Conservation (phyloP, 345 rosid species). For the Geranium brycei region DNA sequence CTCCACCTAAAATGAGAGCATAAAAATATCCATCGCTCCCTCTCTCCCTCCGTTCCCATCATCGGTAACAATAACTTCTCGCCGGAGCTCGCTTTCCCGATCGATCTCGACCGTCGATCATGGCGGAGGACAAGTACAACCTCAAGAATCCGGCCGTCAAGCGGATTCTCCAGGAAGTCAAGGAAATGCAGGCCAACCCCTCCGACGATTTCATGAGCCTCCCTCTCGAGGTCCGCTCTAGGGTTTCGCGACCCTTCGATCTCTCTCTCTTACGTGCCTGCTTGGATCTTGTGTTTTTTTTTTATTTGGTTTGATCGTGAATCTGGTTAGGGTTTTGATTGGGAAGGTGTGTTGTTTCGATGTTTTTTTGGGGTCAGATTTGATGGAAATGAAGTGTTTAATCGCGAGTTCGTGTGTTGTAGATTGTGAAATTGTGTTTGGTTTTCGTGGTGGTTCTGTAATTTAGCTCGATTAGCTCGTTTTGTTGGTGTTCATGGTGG, state of each 20-base stretch:
- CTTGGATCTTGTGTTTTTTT: too few relatives aligned
- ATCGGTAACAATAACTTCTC: too few relatives aligned
- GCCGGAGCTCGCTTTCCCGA: too few relatives aligned
- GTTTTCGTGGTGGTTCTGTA: too few relatives aligned
- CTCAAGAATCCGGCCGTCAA: conserved; percentile 87
- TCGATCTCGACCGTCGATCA: conserved; percentile 5
- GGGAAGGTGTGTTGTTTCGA: too few relatives aligned
- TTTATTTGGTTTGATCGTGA: background rate
- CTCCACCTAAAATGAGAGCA: background rate
- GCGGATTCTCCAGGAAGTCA: conserved; percentile 95
- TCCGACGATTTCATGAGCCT: conserved; percentile 97
- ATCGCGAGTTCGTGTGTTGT: too few relatives aligned
- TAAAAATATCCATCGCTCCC: background rate
- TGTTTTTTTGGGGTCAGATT: too few relatives aligned
- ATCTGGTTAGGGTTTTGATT: background rate
- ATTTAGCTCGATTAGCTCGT: too few relatives aligned
- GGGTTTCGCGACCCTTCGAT: background rate
- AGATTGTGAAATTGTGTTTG: too few relatives aligned
- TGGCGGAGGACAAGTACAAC: conserved; percentile 84
- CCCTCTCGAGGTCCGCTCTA: conserved; percentile 69
- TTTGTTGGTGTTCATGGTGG: too few relatives aligned
- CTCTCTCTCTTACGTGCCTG: background rate
- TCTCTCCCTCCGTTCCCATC: background rate
- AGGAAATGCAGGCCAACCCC: conserved; percentile 97
- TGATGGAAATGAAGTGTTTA: too few relatives aligned